Base-by-base conservation (phyloP, 1,284 basidiomycete genomes). In the Moesziomyces parantarcticus region DNA sequence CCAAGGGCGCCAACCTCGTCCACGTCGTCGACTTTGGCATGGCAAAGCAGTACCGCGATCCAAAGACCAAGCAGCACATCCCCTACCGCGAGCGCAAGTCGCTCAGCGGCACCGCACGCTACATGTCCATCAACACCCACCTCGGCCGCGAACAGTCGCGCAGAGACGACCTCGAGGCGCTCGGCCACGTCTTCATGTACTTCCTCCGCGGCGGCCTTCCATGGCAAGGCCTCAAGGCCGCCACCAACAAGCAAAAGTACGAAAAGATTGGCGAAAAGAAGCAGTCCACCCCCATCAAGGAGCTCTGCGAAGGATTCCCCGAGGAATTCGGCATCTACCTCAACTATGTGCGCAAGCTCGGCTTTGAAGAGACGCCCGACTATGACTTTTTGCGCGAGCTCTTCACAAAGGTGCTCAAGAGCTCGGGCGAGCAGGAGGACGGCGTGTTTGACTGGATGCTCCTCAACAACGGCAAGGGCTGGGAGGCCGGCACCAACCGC, bases 261-360 rank as follows among this genome's bases (percentile, higher is more conserved):
- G 94, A 97, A 87, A 97, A 96, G 87, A 97, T 97, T 84, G 94
- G 94, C 67, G 94, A 97, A 87, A 97, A 97, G 90, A 97, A 97
- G 87, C 94, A 97, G 87, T 92, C 91, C 49, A 97, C 94, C 20
- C 91, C 92, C 13, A 96, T 97, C 85, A 94, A 93, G 84, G 94
- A 97, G 84, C 87, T 97, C 18, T 93, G 91, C 77, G 94, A 97
- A 75, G 92, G 92, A 44, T 94, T 92, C 86, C 94, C 94, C 90
- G 92, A 94, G 86, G 92, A 93, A 85, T 94, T 94, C 76, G 89
- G 88, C 59, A 93, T 94, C 75, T 93, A 93, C 81, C 87, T 93
- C 65, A 93, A 93, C 86, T 93, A 93, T 82, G 92, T 93, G 58
- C 89, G 92, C 69, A 92, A 92, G 83, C 88, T 93, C 55, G 92